phyloP scores from a whole-genome alignment of 2,329 filamentous ascomycete species.

The Fusarium sp. region DNA sequence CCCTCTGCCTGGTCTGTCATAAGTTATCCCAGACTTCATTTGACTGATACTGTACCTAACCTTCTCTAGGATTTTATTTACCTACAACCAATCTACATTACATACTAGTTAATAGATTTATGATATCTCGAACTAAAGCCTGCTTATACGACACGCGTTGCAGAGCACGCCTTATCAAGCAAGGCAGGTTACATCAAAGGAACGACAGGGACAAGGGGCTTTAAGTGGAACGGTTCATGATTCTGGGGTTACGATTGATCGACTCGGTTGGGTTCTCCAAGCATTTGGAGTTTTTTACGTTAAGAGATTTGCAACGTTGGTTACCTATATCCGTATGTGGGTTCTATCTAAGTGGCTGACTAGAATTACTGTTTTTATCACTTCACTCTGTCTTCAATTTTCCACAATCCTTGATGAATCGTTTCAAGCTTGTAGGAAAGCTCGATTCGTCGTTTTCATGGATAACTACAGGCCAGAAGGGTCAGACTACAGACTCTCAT shows the following conservation, averaged over 20 bases:
- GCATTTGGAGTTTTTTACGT: not conserved
- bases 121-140: not conserved
- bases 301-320: conserved; percentile 4
- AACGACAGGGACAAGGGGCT: conserved; percentile 14
- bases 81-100: not conserved
- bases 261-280: conserved; percentile 3
- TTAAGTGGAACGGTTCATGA: conserved; percentile 11
- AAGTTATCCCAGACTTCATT: not conserved
- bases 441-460: not conserved
- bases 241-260: conserved; percentile 17
- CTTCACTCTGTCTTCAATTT: not conserved
- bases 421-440: not conserved
- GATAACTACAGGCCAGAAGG: not conserved
- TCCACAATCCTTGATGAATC: not conserved
- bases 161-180: not conserved
- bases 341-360: conserved; percentile 7
- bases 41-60: conserved; percentile 1
- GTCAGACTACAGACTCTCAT: not conserved
- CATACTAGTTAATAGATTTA: not conserved
- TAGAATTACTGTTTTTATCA: conserved; percentile 3
- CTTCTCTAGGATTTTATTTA: not conserved
- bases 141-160: not conserved
- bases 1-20: not conserved
- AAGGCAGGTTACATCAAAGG: conserved; percentile 6
- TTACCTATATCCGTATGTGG: not conserved